These are phyloP conservation scores for Dactylis glomerata DNA, from an alignment of 176 grass and related monocot species.

Conservation along the genomic window DNA sequence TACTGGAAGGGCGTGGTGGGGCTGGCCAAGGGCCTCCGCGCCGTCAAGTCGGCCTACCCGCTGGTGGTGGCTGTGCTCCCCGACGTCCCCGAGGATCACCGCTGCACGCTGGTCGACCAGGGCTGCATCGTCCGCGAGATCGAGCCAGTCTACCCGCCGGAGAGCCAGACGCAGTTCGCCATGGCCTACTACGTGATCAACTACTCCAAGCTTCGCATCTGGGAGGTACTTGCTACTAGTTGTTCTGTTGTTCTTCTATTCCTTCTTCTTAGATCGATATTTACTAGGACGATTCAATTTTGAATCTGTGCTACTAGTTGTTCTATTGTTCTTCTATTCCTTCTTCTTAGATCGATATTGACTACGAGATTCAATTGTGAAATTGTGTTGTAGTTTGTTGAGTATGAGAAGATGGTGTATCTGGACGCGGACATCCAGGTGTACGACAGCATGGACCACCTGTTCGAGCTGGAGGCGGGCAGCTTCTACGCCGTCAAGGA, in stretches of 20 bases:
- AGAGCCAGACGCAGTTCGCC: constrained; percentile 70
- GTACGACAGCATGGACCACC: constrained; percentile 63
- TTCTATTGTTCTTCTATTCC: neutral
- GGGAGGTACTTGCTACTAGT: constrained; percentile 55
- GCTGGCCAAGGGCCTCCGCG: constrained; percentile 67
- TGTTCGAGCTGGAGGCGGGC: constrained; percentile 49
- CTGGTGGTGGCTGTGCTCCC: constrained; percentile 77
- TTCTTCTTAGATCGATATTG: neutral
- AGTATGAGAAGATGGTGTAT: constrained; percentile 80
- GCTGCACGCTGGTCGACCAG: constrained; percentile 25
- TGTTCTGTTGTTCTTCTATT: neutral
- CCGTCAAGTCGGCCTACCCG: constrained; percentile 43
- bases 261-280: neutral
- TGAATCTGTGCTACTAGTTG: no score
- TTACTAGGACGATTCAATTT: neutral
- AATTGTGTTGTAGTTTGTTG: constrained; percentile 44
- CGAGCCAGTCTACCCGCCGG: constrained; percentile 61
- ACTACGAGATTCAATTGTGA: no score
- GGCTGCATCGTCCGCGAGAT: constrained; percentile 82
- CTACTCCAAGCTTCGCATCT: constrained; percentile 96
- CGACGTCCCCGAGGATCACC: constrained; percentile 59
- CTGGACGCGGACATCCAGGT: constrained; percentile 79
- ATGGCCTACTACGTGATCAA: constrained; percentile 96
- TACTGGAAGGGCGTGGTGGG: constrained; percentile 81
- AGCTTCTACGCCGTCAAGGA: constrained; percentile 72